A percentile compares a stretch with the other conserved stretches of the same genome.
Conservation (phyloP, 1,139 yeast species). For the Geotrichum histeridarum region DNA sequence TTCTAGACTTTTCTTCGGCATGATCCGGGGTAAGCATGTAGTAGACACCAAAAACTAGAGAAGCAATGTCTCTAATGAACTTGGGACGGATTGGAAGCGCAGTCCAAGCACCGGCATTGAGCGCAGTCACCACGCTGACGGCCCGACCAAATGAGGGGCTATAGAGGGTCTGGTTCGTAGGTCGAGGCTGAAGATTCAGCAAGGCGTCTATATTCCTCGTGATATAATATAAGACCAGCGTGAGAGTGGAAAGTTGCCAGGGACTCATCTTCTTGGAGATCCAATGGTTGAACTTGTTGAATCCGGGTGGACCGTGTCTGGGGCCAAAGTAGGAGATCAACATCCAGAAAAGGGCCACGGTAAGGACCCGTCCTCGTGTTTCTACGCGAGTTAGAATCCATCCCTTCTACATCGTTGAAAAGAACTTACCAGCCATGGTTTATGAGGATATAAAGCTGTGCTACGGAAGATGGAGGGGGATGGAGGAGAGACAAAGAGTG, state of each 20-base stretch:
- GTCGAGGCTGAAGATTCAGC: slow-evolving; percentile 21
- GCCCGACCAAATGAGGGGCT: slow-evolving; percentile 22
- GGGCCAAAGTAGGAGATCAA: slow-evolving; percentile 21
- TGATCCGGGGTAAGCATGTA: slow-evolving; percentile 23
- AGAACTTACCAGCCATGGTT: slow-evolving; percentile 6
- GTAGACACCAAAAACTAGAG: slow-evolving; percentile 20
- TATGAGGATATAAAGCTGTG: background rate
- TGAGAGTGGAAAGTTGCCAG: slow-evolving; percentile 23
- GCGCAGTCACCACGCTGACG: slow-evolving; percentile 21
- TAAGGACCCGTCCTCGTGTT: slow-evolving; percentile 18
- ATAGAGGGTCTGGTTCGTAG: slow-evolving; percentile 21
- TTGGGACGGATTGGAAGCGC: slow-evolving; percentile 22
- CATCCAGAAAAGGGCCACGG: slow-evolving; percentile 21
- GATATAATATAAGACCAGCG: slow-evolving; percentile 22
- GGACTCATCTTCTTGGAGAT: slow-evolving; percentile 20
- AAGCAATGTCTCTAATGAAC: slow-evolving; percentile 17
- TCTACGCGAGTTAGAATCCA: slow-evolving; percentile 5
- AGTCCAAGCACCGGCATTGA: slow-evolving; percentile 25
- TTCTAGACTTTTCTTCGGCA: slow-evolving; percentile 24
- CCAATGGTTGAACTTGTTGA: slow-evolving; percentile 18
- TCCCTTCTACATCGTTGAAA: background rate
- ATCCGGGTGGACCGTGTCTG: slow-evolving; percentile 23
- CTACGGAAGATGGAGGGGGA: background rate
- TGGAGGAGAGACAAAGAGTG: background rate
- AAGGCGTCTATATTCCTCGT: slow-evolving; percentile 23